Evolutionary conservation across 1,139 yeast species (phyloP).

Genomic region (Kurtzmaniella natalensis): DNA sequence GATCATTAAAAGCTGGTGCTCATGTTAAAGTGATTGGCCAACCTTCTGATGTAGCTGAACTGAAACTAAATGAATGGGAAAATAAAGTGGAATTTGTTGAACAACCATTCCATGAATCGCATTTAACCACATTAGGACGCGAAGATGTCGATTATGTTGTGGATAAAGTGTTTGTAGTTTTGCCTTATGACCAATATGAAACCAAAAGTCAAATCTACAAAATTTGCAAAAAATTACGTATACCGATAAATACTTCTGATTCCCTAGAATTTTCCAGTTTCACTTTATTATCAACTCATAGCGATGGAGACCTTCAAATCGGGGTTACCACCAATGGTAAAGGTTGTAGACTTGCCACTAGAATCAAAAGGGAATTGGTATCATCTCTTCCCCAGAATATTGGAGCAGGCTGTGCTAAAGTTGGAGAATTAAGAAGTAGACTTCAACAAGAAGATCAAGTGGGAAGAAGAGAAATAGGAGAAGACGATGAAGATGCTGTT

Average conservation of each 20-base stretch:
- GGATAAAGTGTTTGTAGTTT: slow-evolving; percentile 69
- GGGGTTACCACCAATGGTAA: slow-evolving; percentile 87
- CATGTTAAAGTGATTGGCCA: slow-evolving; percentile 4
- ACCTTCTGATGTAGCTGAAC: not conserved
- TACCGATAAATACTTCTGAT: slow-evolving; percentile 81
- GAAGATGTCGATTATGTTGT: slow-evolving; percentile 57
- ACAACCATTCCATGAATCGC: slow-evolving; percentile 28
- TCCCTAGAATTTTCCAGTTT: slow-evolving; percentile 70
- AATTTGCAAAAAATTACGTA: slow-evolving; percentile 56
- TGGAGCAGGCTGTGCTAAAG: slow-evolving; percentile 60
- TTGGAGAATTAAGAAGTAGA: slow-evolving; percentile 59
- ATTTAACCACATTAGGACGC: slow-evolving; percentile 56
- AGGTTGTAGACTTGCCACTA: slow-evolving; percentile 82
- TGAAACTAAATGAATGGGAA: slow-evolving; percentile 12
- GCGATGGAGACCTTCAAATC: slow-evolving; percentile 71
- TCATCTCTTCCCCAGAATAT: slow-evolving; percentile 64
- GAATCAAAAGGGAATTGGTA: slow-evolving; percentile 73
- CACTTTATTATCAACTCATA: slow-evolving; percentile 66
- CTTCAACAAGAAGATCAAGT: slow-evolving; percentile 52
- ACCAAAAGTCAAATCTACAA: slow-evolving; percentile 38
- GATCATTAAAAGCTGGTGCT: slow-evolving; percentile 56
- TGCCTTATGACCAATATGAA: slow-evolving; percentile 23
- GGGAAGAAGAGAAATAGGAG: slow-evolving; percentile 35
- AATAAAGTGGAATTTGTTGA: slow-evolving; percentile 25
- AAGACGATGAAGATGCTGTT: slow-evolving; percentile 67